Conservation (phyloP, 495 filamentous ascomycete species). For the Neurospora sp. region DNA sequence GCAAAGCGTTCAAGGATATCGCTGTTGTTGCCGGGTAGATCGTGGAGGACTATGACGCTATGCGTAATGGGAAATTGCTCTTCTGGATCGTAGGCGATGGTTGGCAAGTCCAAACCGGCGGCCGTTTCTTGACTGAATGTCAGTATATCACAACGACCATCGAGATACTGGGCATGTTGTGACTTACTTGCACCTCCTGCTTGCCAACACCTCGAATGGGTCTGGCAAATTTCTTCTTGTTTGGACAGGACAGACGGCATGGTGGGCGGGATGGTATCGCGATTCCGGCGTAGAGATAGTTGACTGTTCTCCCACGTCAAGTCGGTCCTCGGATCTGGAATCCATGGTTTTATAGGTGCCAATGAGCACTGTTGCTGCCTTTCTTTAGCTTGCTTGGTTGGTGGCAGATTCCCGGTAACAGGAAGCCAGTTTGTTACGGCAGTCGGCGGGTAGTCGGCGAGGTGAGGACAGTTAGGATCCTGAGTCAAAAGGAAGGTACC, state of each 20-base stretch:
- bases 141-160: background rate
- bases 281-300: background rate
- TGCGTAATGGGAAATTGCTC: background rate
- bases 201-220: background rate
- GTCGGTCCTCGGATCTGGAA: background rate
- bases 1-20: background rate
- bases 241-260: background rate
- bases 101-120: background rate
- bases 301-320: background rate
- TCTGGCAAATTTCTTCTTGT: background rate
- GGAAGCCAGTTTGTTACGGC: no score
- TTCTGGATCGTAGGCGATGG: background rate
- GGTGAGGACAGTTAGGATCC: background rate
- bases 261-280: background rate
- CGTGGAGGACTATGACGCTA: background rate
- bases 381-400: background rate
- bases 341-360: background rate
- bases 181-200: background rate
- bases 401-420: background rate
- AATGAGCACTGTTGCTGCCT: background rate
- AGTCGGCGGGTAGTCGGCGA: no score
- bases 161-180: background rate
- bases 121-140: background rate
- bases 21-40: background rate
- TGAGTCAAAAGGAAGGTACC: background rate